A percentile compares a stretch with the other conserved stretches of the same genome.
phyloP scores from a whole-genome alignment of 768 basidiomycete genomes.

The Antrodiella citrinella region DNA sequence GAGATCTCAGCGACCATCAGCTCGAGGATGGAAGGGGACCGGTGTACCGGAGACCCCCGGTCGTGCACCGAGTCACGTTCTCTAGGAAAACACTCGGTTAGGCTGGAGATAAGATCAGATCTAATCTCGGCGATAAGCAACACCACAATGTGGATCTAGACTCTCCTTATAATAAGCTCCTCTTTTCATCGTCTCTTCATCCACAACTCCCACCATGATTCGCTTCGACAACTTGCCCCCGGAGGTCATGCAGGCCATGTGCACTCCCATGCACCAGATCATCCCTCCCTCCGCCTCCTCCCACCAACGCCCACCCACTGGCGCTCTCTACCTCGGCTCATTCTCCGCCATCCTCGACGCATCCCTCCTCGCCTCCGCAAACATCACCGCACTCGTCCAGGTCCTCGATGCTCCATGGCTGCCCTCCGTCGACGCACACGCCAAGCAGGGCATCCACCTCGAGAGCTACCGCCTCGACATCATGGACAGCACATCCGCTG shows the following conservation, averaged over 20 bases:
- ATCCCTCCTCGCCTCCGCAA: constrained; percentile 39
- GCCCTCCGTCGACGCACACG: constrained; percentile 28
- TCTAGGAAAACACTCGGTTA: no score
- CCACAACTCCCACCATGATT: constrained; percentile 42
- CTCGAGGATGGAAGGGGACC: no score
- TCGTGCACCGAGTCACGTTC: no score
- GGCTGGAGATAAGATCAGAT: no score
- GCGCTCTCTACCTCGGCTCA: constrained; percentile 64
- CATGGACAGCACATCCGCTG: constrained; percentile 50
- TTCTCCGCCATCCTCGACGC: constrained; percentile 51
- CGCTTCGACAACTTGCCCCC: constrained; percentile 68
- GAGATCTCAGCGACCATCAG: no score
- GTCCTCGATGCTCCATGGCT: constrained; percentile 62
- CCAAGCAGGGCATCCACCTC: constrained; percentile 22
- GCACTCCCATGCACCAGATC: constrained; percentile 78
- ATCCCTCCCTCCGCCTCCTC: constrained; percentile 29
- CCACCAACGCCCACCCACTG: constrained; percentile 19
- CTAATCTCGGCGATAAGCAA: no score
- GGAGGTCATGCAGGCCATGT: constrained; percentile 78
- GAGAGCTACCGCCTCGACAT: constrained; percentile 62
- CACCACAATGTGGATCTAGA: no score
- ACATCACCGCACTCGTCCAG: constrained; percentile 55
- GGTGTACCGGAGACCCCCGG: no score
- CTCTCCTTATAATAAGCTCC: not conserved
- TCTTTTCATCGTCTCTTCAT: not conserved